Conservation (phyloP, 2,329 filamentous ascomycete species). For the Ceratocystis albifundus region DNA sequence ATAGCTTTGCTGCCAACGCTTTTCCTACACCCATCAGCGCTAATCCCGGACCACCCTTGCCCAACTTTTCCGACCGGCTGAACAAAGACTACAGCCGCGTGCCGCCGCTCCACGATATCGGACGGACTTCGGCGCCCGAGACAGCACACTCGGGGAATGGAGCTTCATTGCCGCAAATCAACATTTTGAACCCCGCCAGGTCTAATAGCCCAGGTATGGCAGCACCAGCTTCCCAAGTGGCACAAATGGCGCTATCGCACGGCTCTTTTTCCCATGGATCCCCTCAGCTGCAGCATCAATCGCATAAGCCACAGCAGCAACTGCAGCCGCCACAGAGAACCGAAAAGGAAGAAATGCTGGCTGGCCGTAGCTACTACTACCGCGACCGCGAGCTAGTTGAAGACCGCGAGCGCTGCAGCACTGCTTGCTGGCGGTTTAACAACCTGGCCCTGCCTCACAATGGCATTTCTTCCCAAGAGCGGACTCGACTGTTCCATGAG, state of each 20-base stretch:
- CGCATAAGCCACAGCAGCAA: background rate
- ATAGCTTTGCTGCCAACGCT: slow-evolving; percentile 41
- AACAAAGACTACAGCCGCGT: slow-evolving; percentile 49
- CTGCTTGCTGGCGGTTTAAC: slow-evolving; percentile 77
- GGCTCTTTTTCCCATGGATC: slow-evolving; percentile 36
- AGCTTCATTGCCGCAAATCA: slow-evolving; percentile 45
- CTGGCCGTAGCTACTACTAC: slow-evolving; percentile 65
- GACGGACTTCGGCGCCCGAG: slow-evolving; percentile 42
- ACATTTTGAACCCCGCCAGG: slow-evolving; percentile 41
- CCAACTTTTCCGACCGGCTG: slow-evolving; percentile 38
- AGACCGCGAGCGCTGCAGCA: slow-evolving; percentile 74
- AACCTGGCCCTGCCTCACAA: slow-evolving; percentile 64
- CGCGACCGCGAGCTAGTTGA: slow-evolving; percentile 66
- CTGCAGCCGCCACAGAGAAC: slow-evolving; percentile 36
- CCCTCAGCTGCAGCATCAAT: slow-evolving; percentile 24
- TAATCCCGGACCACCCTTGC: slow-evolving; percentile 33
- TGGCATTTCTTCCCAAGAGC: slow-evolving; percentile 57
- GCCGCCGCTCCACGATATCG: slow-evolving; percentile 49
- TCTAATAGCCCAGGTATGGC: slow-evolving; percentile 39
- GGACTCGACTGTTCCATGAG: slow-evolving; percentile 56
- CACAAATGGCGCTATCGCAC: slow-evolving; percentile 48
- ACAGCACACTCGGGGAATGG: slow-evolving; percentile 31
- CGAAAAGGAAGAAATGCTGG: slow-evolving; percentile 85
- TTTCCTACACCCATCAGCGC: slow-evolving; percentile 55
- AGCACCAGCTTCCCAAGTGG: slow-evolving; percentile 30